Base-by-base conservation (phyloP, 768 basidiomycete genomes). In the Suillus luteus region DNA sequence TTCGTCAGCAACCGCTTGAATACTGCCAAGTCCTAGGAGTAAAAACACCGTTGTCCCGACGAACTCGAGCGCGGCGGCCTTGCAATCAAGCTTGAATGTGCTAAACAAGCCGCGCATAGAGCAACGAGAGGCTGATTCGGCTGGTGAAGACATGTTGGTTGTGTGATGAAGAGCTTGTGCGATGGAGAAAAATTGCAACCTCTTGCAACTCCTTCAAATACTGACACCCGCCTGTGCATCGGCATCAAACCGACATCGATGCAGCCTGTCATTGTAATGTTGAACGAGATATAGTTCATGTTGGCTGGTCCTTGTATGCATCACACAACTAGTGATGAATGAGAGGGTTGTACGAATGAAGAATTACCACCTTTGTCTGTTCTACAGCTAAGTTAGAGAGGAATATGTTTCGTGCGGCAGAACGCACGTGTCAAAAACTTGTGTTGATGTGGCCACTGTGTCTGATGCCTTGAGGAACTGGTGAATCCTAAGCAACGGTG, bases 41-140 rank as follows among this genome's bases (percentile, higher is more conserved):
- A 90, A 79, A 74, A 91, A 90, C 62, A 85, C 75, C 0, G 81
- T 78, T 3, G 87, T 88, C 27, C 87, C 86, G 44, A 86, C 69
- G 62, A 85, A 85, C 68, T 89, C 87, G 27, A 87, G 76, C 19
- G 72, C 64, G 2, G 86, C 85, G 0, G 86, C 86, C 31, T 73
- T 74, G 46, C 77, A 48, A 65, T 87, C 87, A 2, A 80, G 68
- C 15, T 65, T 59, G 60, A 83, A 35, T n/a, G 67, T 63, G 24
- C 65, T 62, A 60, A 78, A 73, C 55, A 77, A 66, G 27, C 49
- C 24, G 22, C 22, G 22, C 48, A 12, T 24, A 49, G 48, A 49
- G 14, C 7, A 27, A 49, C 63, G 67, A 64, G 67, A 41, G 65
- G 66, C 41, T 51, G 48, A 49, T 14, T 24, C 12, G 5, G 24